Conservation (phyloP, 2,329 filamentous ascomycete species). For the Moelleriella libera region DNA sequence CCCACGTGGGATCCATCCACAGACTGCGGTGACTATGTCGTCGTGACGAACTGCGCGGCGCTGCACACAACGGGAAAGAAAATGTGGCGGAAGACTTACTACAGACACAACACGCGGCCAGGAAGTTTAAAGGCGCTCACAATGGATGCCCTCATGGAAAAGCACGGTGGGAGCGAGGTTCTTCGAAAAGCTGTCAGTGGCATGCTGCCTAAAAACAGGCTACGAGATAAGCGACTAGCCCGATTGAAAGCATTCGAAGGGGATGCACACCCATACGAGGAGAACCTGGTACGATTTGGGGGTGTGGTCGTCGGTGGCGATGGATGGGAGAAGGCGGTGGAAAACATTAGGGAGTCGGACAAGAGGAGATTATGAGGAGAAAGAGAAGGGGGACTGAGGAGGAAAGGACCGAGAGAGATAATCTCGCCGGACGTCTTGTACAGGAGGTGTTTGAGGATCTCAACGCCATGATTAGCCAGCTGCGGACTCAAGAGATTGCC, state of each 20-base stretch:
- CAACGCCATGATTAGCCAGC: too few relatives aligned
- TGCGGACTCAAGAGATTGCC: too few relatives aligned
- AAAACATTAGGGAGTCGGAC: slow-evolving; percentile 34
- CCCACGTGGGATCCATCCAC: slow-evolving; percentile 94
- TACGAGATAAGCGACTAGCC: slow-evolving; percentile 76
- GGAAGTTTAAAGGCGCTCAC: slow-evolving; percentile 77
- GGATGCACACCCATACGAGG: slow-evolving; percentile 77
- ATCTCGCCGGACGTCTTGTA: too few relatives aligned
- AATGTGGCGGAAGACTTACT: slow-evolving; percentile 88
- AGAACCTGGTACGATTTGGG: slow-evolving; percentile 66
- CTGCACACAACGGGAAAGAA: slow-evolving; percentile 86
- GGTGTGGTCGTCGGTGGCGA: slow-evolving; percentile 39
- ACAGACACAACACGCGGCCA: slow-evolving; percentile 82
- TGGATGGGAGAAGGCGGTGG: slow-evolving; percentile 38
- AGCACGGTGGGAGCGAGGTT: slow-evolving; percentile 87
- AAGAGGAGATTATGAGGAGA: slow-evolving; percentile 32
- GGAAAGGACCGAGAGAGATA: too few relatives aligned
- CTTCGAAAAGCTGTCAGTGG: slow-evolving; percentile 83
- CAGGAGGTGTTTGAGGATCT: too few relatives aligned
- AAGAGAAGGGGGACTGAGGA: too few relatives aligned
- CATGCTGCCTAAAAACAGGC: slow-evolving; percentile 94
- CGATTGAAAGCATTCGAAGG: slow-evolving; percentile 94
- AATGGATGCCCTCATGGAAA: slow-evolving; percentile 90
- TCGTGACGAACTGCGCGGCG: slow-evolving; percentile 78
- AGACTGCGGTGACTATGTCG: slow-evolving; percentile 98